Base-by-base conservation (phyloP, 805 yeast species). In the Cyberlindnera maclurae region DNA sequence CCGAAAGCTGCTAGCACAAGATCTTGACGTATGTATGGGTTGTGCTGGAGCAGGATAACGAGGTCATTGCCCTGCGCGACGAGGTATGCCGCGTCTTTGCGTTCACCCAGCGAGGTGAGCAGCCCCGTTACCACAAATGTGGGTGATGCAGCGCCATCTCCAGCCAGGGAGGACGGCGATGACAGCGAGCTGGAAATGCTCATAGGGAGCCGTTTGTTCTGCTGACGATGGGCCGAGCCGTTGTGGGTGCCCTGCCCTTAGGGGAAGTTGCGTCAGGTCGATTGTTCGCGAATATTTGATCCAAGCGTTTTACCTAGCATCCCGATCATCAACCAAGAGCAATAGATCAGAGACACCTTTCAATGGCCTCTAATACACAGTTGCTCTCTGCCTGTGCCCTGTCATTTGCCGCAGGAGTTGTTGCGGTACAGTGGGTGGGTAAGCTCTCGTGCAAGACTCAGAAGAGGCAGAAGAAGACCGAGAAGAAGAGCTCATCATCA, bases 71-170 rank as follows among this genome's bases (percentile, higher is more conserved):
- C 78, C 43, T 73, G 75, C 8, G 71, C 59, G 5, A 85, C 71
- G 15, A 78, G 57, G 38, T 58, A 62, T 28, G 66, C 70, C 6
- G 77, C 70, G 15, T 72, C 71, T 35, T 61, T 67, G 32, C 65
- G 66, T 29, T 64, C 73, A 5, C 77, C 78, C 26, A 83, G 51
- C 12, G 72, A 62, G 36, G 78, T 79, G 24, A 82, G 60, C 8
- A 81, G 61, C 42, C 79, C 87, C 16, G 81, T 75, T 16, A 82
- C 60, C 3, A 69, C 60, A 82, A 83, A 81, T 0, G 88, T 71
- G 10, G 77, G 74, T 43, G 74, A 68, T 24, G 47, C 56, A 20
- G 24, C 5, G 24, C 24, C 24, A 20, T 20, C 24, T 20, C 24
- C 24, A 20, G 8, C 24, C 24, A 6, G 24, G 24, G 24, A 20